A percentile compares a stretch with the other conserved stretches of the same genome.
phyloP scores from a whole-genome alignment of 202 grass and related monocot genomes.

The Brachypodium distachyon region DNA sequence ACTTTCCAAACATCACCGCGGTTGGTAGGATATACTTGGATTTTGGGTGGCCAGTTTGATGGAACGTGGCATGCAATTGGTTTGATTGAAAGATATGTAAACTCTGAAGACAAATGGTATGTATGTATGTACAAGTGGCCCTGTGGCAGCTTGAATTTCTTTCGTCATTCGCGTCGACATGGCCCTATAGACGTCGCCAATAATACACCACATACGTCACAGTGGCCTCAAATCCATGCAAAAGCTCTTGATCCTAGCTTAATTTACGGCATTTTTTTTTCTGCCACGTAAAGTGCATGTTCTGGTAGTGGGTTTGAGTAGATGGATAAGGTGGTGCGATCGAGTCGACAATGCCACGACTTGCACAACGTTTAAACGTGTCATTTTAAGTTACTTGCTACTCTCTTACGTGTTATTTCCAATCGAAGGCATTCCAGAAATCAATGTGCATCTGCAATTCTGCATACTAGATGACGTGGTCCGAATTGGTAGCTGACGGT shows the following conservation, averaged over 20 bases:
- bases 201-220: background rate
- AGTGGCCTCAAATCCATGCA: background rate
- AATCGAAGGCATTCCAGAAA: constrained; percentile 2
- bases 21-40: background rate
- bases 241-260: background rate
- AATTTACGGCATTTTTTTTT: background rate
- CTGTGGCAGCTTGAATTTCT: background rate
- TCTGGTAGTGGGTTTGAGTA: constrained; percentile 5
- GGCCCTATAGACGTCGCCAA: background rate
- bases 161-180: constrained; percentile 2
- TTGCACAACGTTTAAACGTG: background rate
- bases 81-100: background rate
- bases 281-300: background rate
- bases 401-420: too few relatives aligned
- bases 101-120: background rate
- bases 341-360: background rate
- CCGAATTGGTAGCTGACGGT: too few relatives aligned
- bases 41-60: background rate
- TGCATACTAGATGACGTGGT: too few relatives aligned
- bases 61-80: background rate
- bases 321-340: background rate
- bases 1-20: background rate
- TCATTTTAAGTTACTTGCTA: background rate
- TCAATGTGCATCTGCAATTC: too few relatives aligned
- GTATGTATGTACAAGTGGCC: background rate